phyloP scores from a whole-genome alignment of 2,329 filamentous ascomycete genomes.

The Hypoxylon sp. region DNA sequence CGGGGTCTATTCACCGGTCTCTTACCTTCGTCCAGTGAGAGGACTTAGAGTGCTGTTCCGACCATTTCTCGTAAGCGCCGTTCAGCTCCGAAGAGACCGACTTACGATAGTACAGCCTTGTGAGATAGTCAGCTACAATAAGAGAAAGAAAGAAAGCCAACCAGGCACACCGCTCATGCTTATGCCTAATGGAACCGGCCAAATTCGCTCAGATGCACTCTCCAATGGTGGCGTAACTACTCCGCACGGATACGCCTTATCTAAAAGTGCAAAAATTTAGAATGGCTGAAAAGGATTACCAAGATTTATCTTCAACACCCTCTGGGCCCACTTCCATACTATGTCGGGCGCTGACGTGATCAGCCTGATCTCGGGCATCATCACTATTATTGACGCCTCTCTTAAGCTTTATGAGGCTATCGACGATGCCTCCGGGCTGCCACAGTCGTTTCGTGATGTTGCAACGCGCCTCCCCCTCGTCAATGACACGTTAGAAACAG shows the following conservation, averaged over 20 bases:
- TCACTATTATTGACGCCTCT: conserved; percentile 49
- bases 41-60: background rate
- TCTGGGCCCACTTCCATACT: background rate
- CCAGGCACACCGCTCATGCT: background rate
- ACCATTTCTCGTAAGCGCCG: conserved; percentile 3
- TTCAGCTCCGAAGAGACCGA: background rate
- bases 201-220: background rate
- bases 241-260: background rate
- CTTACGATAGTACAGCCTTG: background rate
- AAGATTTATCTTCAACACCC: background rate
- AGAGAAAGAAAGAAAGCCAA: too few species aligned
- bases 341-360: conserved; percentile 35
- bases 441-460: conserved; percentile 48
- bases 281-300: conserved; percentile 1
- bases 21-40: background rate
- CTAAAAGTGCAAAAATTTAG: background rate
- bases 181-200: background rate
- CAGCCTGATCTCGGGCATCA: conserved; percentile 50
- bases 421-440: conserved; percentile 46
- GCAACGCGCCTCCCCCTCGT: conserved; percentile 48
- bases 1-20: background rate
- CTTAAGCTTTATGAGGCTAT: conserved; percentile 49
- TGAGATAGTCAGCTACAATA: too few species aligned
- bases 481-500: conserved; percentile 40
- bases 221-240: background rate